phyloP scores from a whole-genome alignment of 495 filamentous ascomycete species.

The Penicillium daleae region DNA sequence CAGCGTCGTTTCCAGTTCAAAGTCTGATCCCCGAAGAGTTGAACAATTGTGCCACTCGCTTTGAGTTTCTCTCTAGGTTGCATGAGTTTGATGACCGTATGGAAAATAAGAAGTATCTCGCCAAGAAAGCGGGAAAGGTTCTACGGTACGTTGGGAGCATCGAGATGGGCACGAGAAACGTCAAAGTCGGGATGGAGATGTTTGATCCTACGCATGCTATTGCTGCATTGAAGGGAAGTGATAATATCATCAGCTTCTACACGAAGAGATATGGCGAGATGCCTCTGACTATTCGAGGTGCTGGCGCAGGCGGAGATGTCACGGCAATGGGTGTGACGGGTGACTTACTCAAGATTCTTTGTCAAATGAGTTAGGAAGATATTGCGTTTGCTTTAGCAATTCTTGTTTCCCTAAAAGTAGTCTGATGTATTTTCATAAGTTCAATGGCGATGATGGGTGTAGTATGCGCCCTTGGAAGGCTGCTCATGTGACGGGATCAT shows the following conservation, averaged over 20 bases:
- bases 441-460: too few species aligned
- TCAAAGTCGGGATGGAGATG: neutral
- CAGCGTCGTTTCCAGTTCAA: neutral
- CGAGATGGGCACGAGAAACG: neutral
- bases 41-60: neutral
- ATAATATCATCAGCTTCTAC: neutral
- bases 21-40: neutral
- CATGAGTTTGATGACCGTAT: neutral
- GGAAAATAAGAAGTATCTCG: neutral
- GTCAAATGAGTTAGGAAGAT: neutral
- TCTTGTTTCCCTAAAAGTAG: too few species aligned
- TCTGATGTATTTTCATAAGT: too few species aligned
- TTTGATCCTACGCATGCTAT: neutral
- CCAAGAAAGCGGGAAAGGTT: neutral
- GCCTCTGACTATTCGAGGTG: neutral
- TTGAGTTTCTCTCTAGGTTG: neutral
- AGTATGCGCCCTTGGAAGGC: too few species aligned
- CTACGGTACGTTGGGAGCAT: neutral
- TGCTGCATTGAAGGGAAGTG: neutral
- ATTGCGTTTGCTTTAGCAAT: too few species aligned
- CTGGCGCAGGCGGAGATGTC: neutral
- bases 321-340: neutral
- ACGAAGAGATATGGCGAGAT: neutral
- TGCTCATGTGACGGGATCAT: too few species aligned
- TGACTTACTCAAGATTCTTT: neutral